Base-by-base conservation (phyloP, 1,284 basidiomycete species). In the Tilletia walkeri region DNA sequence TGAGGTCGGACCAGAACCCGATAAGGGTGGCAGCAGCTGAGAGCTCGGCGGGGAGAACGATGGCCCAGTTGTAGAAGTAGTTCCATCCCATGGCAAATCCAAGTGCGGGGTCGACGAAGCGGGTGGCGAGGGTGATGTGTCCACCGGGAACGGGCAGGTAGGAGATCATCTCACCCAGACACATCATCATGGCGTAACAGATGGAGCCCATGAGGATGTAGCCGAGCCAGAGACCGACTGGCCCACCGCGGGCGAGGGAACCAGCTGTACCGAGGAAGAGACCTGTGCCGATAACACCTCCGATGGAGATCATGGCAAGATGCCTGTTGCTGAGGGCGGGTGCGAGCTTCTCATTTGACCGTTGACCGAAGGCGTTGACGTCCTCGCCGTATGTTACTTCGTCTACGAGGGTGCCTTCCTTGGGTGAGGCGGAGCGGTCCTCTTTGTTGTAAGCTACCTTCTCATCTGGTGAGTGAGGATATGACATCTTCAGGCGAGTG, bases 1-100 rank as follows among this genome's bases (percentile, higher is more conserved):
- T 92, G 74, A 90, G 78, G 39, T 80, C 69, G 75, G 82, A 80
- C 91, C 91, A 93, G 80, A 88, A 91, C 63, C 89, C 87, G 78
- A 93, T 89, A n/a, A 94, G 85, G 16, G 93, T 88, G 2, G 91
- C 88, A 0, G 90, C 88, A 30, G 92, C 92, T 70, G 89, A 89
- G 18, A 93, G 84, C 79, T 94, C 92, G 4, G 91, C 90, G 3
- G 92, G 91, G 30, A 92, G 86, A 69, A 91, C 84, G 73, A 86
- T 86, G 34, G 84, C 69, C 69, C 54, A 59, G 18, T 61, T 70
- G 73, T 74, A 77, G 73, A 75, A 75, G 91, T 91, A 88, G 91
- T 85, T 16, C 91, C 88, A 70, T 88, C 90, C 59, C 87, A 82
- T 56, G 88, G 79, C 74, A 54, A 82, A 80, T 0, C 90, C 90